Evolutionary conservation across 2,329 filamentous ascomycete genomes (phyloP), one percentile per base, ranked within the genome.

Genomic region (Monosporascus sp.): DNA sequence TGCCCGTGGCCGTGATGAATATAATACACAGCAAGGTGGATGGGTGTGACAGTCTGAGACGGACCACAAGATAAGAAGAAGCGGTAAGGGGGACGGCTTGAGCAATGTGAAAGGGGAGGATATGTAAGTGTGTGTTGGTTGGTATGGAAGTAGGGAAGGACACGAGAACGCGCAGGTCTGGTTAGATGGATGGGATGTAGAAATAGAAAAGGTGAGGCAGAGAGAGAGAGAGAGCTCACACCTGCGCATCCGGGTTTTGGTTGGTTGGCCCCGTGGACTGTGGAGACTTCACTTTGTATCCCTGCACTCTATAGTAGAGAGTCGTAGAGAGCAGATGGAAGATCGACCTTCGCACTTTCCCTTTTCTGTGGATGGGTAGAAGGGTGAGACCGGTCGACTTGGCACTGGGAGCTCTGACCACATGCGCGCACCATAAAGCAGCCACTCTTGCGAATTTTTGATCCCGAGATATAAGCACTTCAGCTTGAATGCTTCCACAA

Each of bases 11-110:
- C 11, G 31, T 35, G 31, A 35, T 31, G 27, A 2, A 35, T 35
- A 35, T 35, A 14, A 20, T 39, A 39, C 18, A 20, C 22, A 6
- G 39, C n/a, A 20, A 20, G 39, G 18, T 22, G 9, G 39, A 20
- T 43, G 18, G 18, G 20, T 15, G 39, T 43, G 39, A 43, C 39
- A 24, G 39, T 20, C n/a, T 43, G 20, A 15, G 39, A 43, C 39
- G 54, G 54, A 31, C 38, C 11, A 17, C 18, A 48, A 47, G 39
- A 57, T 35, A 52, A 50, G 52, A 37, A 52, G 53, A 60, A 39
- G 58, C 52, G 56, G 55, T 58, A 62, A 53, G 58, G 60, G 60
- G 68, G 60, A 60, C 60, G 59, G 60, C 56, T 57, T 54, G 55
- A 60, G 58, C 58, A 56, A 56, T 59, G 60, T 54, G 60, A 60